These are phyloP conservation scores for Fomitopsis pulvina DNA, from an alignment of 768 basidiomycete species.

Conservation along the genomic window DNA sequence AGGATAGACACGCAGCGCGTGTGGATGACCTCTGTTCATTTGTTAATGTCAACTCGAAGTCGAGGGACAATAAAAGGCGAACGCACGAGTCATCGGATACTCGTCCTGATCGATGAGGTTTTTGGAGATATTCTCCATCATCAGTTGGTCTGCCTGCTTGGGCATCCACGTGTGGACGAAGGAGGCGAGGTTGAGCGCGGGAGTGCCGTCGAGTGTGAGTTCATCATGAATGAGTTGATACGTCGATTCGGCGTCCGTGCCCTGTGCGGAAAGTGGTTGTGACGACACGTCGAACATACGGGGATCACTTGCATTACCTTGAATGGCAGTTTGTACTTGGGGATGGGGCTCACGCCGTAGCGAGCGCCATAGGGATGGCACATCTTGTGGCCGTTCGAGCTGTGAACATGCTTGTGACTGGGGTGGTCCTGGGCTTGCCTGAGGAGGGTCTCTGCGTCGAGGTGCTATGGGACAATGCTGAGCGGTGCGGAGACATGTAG, in stretches of 20 bases:
- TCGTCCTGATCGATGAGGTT: slow-evolving; percentile 69
- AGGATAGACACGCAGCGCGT: slow-evolving; percentile 47
- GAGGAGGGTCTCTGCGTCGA: slow-evolving; percentile 64
- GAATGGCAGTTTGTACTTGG: slow-evolving; percentile 59
- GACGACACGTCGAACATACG: neutral
- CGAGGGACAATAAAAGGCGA: neutral
- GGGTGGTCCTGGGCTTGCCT: slow-evolving; percentile 37
- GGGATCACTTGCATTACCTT: slow-evolving; percentile 29
- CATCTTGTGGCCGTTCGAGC: slow-evolving; percentile 26
- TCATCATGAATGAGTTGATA: slow-evolving; percentile 64
- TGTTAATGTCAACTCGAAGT: neutral
- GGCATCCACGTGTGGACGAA: slow-evolving; percentile 68
- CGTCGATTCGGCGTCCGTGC: slow-evolving; percentile 42
- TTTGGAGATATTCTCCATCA: slow-evolving; percentile 59
- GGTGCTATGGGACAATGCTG: slow-evolving; percentile 39
- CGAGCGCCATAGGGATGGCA: slow-evolving; percentile 51
- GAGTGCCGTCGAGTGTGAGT: slow-evolving; percentile 47
- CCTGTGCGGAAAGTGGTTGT: slow-evolving; percentile 29
- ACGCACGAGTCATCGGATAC: slow-evolving; percentile 50
- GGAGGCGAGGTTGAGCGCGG: slow-evolving; percentile 56
- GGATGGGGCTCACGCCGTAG: slow-evolving; percentile 59
- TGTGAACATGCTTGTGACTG: slow-evolving; percentile 27
- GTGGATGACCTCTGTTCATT: slow-evolving; percentile 33
- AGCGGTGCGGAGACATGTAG: neutral
- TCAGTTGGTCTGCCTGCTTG: slow-evolving; percentile 42